A percentile compares a stretch with the other conserved stretches of the same genome.
Evolutionary conservation across 257 asterid genomes (phyloP).

Genomic region (Petunia secreta): DNA sequence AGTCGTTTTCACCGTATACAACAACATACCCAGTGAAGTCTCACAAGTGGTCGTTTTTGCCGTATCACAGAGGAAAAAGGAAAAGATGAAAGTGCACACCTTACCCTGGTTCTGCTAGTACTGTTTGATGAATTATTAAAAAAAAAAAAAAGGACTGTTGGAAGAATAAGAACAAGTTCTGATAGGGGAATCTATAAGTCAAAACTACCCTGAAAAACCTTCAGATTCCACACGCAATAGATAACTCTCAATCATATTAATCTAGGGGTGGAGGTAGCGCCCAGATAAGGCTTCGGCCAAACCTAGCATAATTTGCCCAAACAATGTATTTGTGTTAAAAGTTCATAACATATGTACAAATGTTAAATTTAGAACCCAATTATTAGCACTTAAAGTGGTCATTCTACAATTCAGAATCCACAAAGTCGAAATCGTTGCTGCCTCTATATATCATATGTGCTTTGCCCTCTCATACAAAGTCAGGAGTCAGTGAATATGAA

Average conservation of each 20-base stretch:
- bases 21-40: background rate
- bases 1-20: background rate
- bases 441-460: background rate
- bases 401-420: background rate
- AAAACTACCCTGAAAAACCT: background rate
- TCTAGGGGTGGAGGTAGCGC: no score
- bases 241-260: conserved; percentile 1
- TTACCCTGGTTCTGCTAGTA: background rate
- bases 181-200: background rate
- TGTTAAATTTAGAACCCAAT: no score
- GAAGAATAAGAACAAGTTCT: background rate
- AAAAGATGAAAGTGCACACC: no score
- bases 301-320: no score
- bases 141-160: conserved; percentile 1
- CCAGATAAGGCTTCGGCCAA: no score
- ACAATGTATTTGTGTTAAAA: no score
- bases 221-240: background rate
- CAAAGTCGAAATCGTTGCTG: no score
- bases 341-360: no score
- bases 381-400: no score
- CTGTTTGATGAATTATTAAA: background rate
- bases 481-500: background rate
- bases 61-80: no score
- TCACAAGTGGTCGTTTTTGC: background rate
- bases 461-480: background rate